A percentile compares a stretch with the other conserved stretches of the same genome.
These are phyloP conservation scores for Tulasnella sp. DNA, from an alignment of 768 basidiomycete species.

Conservation along the genomic window DNA sequence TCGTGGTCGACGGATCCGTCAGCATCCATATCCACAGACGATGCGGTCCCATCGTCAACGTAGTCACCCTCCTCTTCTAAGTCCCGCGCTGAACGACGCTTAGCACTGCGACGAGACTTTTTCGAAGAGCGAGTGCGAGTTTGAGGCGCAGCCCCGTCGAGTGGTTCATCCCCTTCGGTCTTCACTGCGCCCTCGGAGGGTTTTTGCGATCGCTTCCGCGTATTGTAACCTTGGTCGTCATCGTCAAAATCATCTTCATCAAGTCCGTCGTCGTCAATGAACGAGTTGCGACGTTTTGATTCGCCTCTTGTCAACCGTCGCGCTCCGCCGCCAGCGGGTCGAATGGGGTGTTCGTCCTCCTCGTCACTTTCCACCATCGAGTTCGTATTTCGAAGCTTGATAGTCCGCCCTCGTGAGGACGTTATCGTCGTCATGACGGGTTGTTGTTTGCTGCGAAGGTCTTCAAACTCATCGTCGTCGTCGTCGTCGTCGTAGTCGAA, in stretches of 20 bases:
- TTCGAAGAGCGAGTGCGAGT: conserved; percentile 4
- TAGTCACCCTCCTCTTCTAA: conserved; percentile 31
- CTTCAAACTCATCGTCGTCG: conserved; percentile 27
- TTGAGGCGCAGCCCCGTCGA: not conserved
- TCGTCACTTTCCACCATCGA: conserved; percentile 30
- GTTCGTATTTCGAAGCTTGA: conserved; percentile 25
- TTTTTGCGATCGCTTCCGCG: conserved; percentile 27
- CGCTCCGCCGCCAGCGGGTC: conserved; percentile 15
- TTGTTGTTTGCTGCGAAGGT: conserved; percentile 16
- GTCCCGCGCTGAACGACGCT: conserved; percentile 28
- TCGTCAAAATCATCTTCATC: conserved; percentile 50
- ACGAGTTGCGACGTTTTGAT: conserved; percentile 26
- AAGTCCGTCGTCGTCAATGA: conserved; percentile 40
- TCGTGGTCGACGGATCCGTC: conserved; percentile 31
- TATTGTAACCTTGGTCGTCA: conserved; percentile 20
- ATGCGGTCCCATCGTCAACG: conserved; percentile 25
- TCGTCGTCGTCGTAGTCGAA: conserved; percentile 32
- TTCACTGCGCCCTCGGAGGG: conserved; percentile 14
- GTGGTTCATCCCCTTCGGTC: conserved; percentile 8
- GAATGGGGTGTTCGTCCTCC: conserved; percentile 33
- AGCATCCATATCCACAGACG: conserved; percentile 30
- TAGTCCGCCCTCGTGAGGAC: conserved; percentile 26
- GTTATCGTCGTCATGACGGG: conserved; percentile 27
- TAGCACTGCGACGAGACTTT: conserved; percentile 7
- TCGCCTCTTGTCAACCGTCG: conserved; percentile 17